phyloP scores from a whole-genome alignment of 805 yeast species.

The Alloascoidea africana region DNA sequence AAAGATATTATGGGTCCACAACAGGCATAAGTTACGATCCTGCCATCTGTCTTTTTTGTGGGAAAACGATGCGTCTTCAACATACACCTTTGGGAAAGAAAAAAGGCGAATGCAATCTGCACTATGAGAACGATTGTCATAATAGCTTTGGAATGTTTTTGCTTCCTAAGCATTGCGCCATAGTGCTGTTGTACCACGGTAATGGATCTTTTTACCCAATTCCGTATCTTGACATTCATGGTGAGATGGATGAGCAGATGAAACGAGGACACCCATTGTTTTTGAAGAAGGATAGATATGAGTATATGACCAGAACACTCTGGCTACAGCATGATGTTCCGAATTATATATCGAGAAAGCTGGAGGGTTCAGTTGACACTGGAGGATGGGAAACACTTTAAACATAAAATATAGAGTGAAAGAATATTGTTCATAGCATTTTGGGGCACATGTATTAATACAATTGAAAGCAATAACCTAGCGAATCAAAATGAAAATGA shows the following conservation, averaged over 20 bases:
- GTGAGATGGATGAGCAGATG: conserved; percentile 66
- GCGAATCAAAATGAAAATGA: too few relatives aligned
- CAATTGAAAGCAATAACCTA: too few relatives aligned
- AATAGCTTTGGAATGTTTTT: conserved; percentile 57
- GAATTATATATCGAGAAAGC: conserved; percentile 59
- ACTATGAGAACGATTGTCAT: conserved; percentile 37
- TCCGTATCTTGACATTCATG: conserved; percentile 78
- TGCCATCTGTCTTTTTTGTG: conserved; percentile 80
- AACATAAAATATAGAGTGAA: too few relatives aligned
- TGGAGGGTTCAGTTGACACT: conserved; percentile 66
- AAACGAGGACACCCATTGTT: conserved; percentile 58
- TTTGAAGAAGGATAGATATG: conserved; percentile 46
- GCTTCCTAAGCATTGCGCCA: conserved; percentile 50
- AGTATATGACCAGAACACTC: conserved; percentile 44
- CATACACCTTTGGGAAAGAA: conserved; percentile 34
- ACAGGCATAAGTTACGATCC: conserved; percentile 42
- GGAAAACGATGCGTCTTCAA: conserved; percentile 53
- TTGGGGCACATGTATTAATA: too few relatives aligned
- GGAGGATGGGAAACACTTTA: conserved; percentile 94
- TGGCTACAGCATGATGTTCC: conserved; percentile 75
- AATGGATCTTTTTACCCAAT: conserved; percentile 77
- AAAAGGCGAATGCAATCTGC: conserved; percentile 72
- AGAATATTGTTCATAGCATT: too few relatives aligned
- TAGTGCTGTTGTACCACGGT: conserved; percentile 50
- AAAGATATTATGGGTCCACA: conserved; percentile 14